Evolutionary conservation across 306 rosid genomes (phyloP), one percentile per base, ranked within the genome.

Genomic region (Nissolia schottii): DNA sequence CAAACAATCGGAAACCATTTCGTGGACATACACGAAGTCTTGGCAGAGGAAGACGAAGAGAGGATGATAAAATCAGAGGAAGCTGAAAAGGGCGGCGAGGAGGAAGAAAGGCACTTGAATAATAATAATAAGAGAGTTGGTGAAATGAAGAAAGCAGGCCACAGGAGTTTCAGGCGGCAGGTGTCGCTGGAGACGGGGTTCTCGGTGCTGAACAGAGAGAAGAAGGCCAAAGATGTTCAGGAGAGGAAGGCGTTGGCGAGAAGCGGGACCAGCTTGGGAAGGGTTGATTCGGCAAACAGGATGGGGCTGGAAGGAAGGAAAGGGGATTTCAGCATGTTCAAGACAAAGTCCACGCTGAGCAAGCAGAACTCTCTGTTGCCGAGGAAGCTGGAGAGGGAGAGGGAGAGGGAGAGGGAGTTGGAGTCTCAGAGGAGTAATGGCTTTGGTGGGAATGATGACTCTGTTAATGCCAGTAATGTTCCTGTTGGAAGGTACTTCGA

Each of bases 401-500:
- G 69, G 78, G 89, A 80, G 28, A n/a, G n/a, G 23, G 94, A 89
- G 70, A 84, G 72, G 56, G 87, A 75, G 14, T 34, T 71, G 78
- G 89, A 80, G 28, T 40, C 82, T 49, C 92, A 85, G 38, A 83
- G 46, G 81, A 83, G 45, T 56, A 53, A 74, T 67, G 75, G 73
- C 11, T 70, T 68, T 10, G 70, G 7, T 66, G 92, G 59, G 51
- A 61, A 27, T 60, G 87, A 87, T 71, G 90, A 92, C 20, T 89
- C 87, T 27, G 81, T 76, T 27, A 70, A 88, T 41, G 40, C 57
- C 58, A 89, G 89, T n/a, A n/a, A n/a, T 57, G 97, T 92, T 85
- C 90, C 98, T 38, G 98, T 83, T 27, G 94, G 90, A 19, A 89
- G 96, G 79, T 88, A 88, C 76, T 87, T 81, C n/a, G 96, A 92